Conservation (phyloP, 805 yeast genomes). For the Candida qinlingensis region DNA sequence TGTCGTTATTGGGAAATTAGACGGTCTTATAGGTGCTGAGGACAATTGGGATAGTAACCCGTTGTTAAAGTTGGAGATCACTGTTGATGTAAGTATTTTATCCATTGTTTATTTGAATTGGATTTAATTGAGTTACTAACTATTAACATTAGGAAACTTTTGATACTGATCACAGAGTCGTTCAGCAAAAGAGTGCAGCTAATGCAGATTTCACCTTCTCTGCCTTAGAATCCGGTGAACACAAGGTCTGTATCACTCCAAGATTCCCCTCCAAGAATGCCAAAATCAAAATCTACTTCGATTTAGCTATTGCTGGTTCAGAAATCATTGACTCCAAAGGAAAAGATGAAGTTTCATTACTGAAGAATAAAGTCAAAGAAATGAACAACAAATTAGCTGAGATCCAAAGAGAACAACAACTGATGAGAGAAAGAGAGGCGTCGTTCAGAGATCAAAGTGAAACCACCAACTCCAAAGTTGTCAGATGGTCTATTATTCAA, state of each 20-base stretch:
- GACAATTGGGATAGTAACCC: conserved; percentile 46
- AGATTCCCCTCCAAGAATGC: conserved; percentile 35
- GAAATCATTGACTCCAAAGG: conserved; percentile 59
- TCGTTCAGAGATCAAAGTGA: conserved; percentile 75
- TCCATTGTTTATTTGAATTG: conserved; percentile 18
- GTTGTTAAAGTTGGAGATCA: conserved; percentile 57
- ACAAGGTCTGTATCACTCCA: conserved; percentile 71
- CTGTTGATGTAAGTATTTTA: conserved; percentile 49
- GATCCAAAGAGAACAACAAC: conserved; percentile 59
- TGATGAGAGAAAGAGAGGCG: conserved; percentile 65
- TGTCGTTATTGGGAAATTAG: conserved; percentile 74
- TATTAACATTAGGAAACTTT: conserved; percentile 50
- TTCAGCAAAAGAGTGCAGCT: conserved; percentile 55
- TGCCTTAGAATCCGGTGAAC: conserved; percentile 81
- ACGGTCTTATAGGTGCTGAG: conserved; percentile 51
- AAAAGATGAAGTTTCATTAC: conserved; percentile 44
- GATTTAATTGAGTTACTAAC: not conserved
- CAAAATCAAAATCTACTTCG: conserved; percentile 66
- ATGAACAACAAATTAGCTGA: conserved; percentile 53
- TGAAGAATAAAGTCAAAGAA: conserved; percentile 50
- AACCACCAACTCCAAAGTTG: conserved; percentile 64
- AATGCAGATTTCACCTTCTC: conserved; percentile 73
- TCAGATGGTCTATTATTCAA: conserved; percentile 72
- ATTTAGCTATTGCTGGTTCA: conserved; percentile 64
- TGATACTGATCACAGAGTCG: conserved; percentile 77